phyloP scores from a whole-genome alignment of 1,139 yeast genomes.

The Saccharomyces hybrid region DNA sequence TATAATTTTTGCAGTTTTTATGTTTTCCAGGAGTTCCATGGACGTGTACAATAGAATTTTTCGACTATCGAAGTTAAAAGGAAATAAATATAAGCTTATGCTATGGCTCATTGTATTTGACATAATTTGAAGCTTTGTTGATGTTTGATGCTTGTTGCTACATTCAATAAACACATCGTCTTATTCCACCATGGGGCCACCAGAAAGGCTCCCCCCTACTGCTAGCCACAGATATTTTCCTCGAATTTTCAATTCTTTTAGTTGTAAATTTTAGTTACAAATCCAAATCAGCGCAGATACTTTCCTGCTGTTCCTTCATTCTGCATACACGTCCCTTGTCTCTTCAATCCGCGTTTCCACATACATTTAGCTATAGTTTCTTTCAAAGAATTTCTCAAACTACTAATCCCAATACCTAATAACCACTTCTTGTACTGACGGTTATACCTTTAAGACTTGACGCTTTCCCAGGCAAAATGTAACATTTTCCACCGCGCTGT shows the following conservation, averaged over 20 bases:
- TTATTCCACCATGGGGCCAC: not conserved
- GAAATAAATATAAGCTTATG: not conserved
- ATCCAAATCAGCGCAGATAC: not conserved
- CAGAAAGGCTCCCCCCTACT: not conserved
- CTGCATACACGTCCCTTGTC: not conserved
- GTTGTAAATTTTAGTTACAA: not conserved
- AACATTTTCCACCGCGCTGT: not conserved
- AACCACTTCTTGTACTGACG: not conserved
- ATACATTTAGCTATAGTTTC: conserved; percentile 17
- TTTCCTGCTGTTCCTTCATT: not conserved
- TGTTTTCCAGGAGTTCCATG: not conserved
- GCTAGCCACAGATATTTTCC: not conserved
- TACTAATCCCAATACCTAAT: not conserved
- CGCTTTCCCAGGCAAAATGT: not conserved
- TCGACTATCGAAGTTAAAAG: not conserved
- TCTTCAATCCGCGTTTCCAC: conserved; percentile 5
- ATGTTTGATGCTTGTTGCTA: not conserved
- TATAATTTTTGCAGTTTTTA: not conserved
- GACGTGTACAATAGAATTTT: not conserved
- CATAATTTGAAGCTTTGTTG: not conserved
- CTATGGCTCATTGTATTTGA: not conserved
- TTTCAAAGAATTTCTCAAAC: not conserved
- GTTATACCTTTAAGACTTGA: not conserved
- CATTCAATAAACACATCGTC: not conserved
- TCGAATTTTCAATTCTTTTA: not conserved